Base-by-base conservation (phyloP, 2,329 filamentous ascomycete species). In the Monilinia laxa region DNA sequence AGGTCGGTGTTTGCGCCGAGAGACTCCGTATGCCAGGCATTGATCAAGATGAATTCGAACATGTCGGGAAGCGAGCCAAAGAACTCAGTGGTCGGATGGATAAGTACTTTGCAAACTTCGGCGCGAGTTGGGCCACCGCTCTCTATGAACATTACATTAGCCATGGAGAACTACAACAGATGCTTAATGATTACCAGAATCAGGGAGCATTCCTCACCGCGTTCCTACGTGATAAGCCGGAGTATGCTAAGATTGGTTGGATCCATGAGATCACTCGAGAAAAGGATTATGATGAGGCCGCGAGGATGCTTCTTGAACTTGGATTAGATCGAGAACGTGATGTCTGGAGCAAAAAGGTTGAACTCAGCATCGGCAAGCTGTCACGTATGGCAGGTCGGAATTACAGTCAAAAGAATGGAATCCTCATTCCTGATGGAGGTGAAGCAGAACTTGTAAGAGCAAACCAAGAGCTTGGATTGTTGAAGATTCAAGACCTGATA, bases 261-360 rank as follows among this genome's bases (percentile, higher is more conserved):
- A 96, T 99, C 79, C 96, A 99, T 76, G 93, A 98, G 75, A 84
- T 98, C 10, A 83, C 88, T 68, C 84, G 85, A 31, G 91, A 95
- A 75, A 83, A 87, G 67, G 87, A 97, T 73, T 92, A 92, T 70
- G 81, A 85, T 16, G 84, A 86, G 66, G 93, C 94, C 14, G 88
- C 90, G 6, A 80, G 86, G 53, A 90, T 88, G 0, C 83, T 99
- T 57, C 81, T 90, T 54, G 81, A 86, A 10, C 82, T 93, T 25
- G 93, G 91, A 0, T 80, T 89, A 25, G 83, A 84, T 60, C 86
- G 87, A 64, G 93, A 97, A 77, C 85, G 87, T 63, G 90, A 93
- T 72, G 80, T 95, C 4, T 98, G 94, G 94, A 92, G 87, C 79
- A 96, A 96, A 80, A 95, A 96, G 77, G 91, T 97, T 45, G 90